Conservation (phyloP, 139 green algal species). For the Haematococcus sp. region DNA sequence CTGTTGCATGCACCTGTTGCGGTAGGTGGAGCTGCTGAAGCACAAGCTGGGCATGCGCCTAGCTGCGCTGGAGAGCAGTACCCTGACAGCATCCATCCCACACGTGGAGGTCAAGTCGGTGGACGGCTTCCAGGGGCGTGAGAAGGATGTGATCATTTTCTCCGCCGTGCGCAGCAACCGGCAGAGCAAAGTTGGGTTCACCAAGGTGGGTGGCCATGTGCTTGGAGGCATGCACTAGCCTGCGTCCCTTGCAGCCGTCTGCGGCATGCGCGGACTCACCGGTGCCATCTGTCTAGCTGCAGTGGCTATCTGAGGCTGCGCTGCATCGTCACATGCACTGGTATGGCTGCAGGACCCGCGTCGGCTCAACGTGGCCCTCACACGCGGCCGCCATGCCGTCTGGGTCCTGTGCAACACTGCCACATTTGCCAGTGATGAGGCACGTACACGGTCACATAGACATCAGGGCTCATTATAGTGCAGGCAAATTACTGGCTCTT, state of each 20-base stretch:
- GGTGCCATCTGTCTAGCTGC: background rate
- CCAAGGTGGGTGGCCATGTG: too few species aligned
- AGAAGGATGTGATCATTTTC: slow-evolving; percentile 79
- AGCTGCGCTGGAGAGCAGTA: background rate
- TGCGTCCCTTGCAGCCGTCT: too few species aligned
- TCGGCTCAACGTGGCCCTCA: slow-evolving; percentile 75
- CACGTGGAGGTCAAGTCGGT: slow-evolving; percentile 77
- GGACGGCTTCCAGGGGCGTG: slow-evolving; percentile 79
- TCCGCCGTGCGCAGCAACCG: slow-evolving; percentile 42
- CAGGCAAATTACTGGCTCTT: too few species aligned
- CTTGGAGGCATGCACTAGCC: too few species aligned
- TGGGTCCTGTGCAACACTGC: slow-evolving; percentile 12
- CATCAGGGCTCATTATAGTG: too few species aligned
- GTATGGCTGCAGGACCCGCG: slow-evolving; percentile 10
- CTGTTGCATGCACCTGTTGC: too few species aligned
- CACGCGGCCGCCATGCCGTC: slow-evolving; percentile 33
- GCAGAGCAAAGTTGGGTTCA: slow-evolving; percentile 46
- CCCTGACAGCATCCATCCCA: background rate
- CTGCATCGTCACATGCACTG: too few species aligned
- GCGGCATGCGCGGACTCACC: too few species aligned
- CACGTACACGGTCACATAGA: too few species aligned
- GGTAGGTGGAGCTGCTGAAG: background rate
- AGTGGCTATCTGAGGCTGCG: too few species aligned
- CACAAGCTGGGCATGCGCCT: background rate
- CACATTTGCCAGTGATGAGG: background rate